Base-by-base conservation (phyloP, 345 rosid species). In the Sonneratia alba region DNA sequence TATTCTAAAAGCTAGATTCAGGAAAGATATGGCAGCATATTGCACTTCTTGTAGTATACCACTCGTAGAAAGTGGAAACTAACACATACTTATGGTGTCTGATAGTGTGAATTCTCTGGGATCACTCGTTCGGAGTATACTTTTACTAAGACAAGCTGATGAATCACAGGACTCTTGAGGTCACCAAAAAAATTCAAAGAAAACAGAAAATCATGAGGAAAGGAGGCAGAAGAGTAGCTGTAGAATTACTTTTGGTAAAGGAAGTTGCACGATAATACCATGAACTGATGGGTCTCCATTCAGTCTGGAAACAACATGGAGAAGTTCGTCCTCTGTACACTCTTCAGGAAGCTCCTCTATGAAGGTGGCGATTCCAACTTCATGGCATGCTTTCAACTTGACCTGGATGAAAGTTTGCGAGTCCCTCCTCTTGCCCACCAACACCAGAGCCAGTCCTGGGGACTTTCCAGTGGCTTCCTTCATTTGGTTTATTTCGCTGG, bases 181-280 rank as follows among this genome's bases (percentile, higher is more conserved):
- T 27, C 45, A 42, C 45, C 6, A 42, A 49, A 45, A 32, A 43
- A 27, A 69, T 69, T 24, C 45, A 38, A 71, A 64, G 34, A 19
- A 37, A 36, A 48, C 16, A 0, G 47, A 27, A 69, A 62, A 21
- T 2, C 36, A 34, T 10, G 36, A 42, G 36, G 5, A 63, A 19
- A 42, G n/a, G 36, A 1, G 22, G 36, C 40, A 24, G 11, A 45
- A 53, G 43, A 55, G 70, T n/a, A 72, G 76, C 14, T 55, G 57
- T 51, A 56, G 76, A 68, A 77, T 74, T 77, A 80, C 83, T 70
- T 74, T 67, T 9, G 80, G 77, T 11, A 77, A 74, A 66, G 83
- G 83, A 69, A 80, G 80, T 70, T 77, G 80, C 64, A 77, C 83
- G 21, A 77, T 55, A 71, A 80, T 80, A 70, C 80, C 83, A 77